phyloP scores from a whole-genome alignment of 2,329 filamentous ascomycete species.

The Fusarium tricinctum region DNA sequence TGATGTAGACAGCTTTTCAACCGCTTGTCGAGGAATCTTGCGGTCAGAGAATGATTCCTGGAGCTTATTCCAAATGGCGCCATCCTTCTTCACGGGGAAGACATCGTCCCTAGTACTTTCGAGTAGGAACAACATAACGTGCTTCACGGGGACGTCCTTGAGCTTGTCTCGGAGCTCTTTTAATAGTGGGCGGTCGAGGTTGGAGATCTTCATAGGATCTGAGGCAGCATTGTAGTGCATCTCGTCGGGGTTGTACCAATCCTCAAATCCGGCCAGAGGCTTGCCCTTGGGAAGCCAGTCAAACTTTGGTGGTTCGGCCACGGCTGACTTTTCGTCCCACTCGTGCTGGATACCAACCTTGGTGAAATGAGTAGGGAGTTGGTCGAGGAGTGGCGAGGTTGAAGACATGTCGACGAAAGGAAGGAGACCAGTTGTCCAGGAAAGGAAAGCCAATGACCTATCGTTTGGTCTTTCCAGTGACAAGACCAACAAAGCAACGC shows the following conservation, averaged over 20 bases:
- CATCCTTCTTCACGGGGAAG: slow-evolving; percentile 60
- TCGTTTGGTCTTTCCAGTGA: slow-evolving; percentile 50
- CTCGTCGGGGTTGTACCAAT: slow-evolving; percentile 46
- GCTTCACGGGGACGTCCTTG: slow-evolving; percentile 56
- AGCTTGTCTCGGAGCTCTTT: slow-evolving; percentile 47
- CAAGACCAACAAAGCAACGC: slow-evolving; percentile 44
- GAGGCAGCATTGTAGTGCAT: slow-evolving; percentile 55
- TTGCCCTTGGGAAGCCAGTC: slow-evolving; percentile 46
- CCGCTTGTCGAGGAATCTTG: slow-evolving; percentile 52
- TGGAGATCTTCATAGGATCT: slow-evolving; percentile 59
- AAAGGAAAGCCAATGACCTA: slow-evolving; percentile 53
- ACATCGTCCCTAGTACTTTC: slow-evolving; percentile 62
- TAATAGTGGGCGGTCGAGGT: slow-evolving; percentile 54
- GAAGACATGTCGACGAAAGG: slow-evolving; percentile 54
- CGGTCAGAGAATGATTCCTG: slow-evolving; percentile 51
- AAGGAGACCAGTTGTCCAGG: slow-evolving; percentile 53
- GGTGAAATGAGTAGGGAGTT: slow-evolving; percentile 44
- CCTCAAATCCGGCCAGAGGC: slow-evolving; percentile 48
- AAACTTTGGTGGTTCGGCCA: slow-evolving; percentile 42
- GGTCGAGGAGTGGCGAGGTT: slow-evolving; percentile 50
- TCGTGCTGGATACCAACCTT: slow-evolving; percentile 48
- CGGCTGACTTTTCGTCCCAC: slow-evolving; percentile 50
- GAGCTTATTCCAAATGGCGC: slow-evolving; percentile 55
- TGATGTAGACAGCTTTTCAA: slow-evolving; percentile 46
- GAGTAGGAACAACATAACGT: slow-evolving; percentile 59